Conservation (phyloP, 208 protist genomes). For the Wallacemonas sp. region DNA sequence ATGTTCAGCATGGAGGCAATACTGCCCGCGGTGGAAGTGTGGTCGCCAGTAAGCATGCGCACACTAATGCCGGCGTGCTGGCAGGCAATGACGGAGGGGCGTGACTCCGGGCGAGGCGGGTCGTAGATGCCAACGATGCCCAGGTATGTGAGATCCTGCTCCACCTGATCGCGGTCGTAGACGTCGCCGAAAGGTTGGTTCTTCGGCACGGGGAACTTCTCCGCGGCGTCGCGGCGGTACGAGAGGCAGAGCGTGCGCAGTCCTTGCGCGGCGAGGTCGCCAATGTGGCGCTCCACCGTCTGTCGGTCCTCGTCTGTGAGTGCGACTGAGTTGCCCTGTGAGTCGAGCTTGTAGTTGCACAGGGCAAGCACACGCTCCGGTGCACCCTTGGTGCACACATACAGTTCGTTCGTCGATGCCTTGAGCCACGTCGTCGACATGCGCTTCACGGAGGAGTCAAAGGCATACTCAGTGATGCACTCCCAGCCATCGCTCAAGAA, state of each 20-base stretch:
- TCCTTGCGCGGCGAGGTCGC: slow-evolving; percentile 55
- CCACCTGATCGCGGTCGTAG: slow-evolving; percentile 66
- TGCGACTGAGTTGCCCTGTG: slow-evolving; percentile 28
- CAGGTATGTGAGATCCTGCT: slow-evolving; percentile 83
- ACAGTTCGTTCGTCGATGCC: slow-evolving; percentile 43
- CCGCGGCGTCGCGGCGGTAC: slow-evolving; percentile 34
- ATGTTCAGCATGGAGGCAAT: slow-evolving; percentile 91
- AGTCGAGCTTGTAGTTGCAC: slow-evolving; percentile 50
- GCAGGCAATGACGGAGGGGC: slow-evolving; percentile 77
- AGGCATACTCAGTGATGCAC: slow-evolving; percentile 82
- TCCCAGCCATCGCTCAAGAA: slow-evolving; percentile 71
- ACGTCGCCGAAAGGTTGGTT: slow-evolving; percentile 50
- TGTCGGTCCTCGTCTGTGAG: slow-evolving; percentile 40
- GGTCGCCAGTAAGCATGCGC: slow-evolving; percentile 92
- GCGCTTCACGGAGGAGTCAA: slow-evolving; percentile 88
- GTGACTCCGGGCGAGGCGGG: slow-evolving; percentile 85
- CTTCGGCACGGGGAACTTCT: slow-evolving; percentile 29
- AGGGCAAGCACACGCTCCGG: slow-evolving; percentile 82
- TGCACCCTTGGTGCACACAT: slow-evolving; percentile 87
- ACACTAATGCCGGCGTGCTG: slow-evolving; percentile 88
- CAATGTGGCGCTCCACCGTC: slow-evolving; percentile 50
- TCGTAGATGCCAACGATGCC: slow-evolving; percentile 93
- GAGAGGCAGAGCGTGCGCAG: slow-evolving; percentile 71
- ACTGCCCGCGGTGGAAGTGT: slow-evolving; percentile 80
- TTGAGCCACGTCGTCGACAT: slow-evolving; percentile 86